Evolutionary conservation across 2,329 filamentous ascomycete genomes (phyloP).

Genomic region (Aspergillus sp.): DNA sequence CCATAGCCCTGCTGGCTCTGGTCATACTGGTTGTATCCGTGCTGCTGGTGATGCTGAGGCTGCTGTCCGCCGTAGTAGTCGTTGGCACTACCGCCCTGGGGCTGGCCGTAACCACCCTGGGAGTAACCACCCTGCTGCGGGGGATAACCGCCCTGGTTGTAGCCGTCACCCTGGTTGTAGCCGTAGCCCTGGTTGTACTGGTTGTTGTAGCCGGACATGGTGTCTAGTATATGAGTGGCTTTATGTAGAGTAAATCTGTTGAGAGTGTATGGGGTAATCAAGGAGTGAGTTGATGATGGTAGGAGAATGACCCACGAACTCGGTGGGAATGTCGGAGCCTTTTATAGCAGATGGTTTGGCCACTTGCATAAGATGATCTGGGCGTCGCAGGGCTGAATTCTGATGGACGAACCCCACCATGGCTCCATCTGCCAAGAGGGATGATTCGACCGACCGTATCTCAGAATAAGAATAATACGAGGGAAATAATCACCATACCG

Average conservation of each 20-base stretch:
- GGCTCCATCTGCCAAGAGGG: constrained; percentile 8
- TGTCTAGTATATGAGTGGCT: constrained; percentile 7
- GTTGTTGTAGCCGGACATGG: constrained; percentile 28
- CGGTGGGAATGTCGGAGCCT: constrained; percentile 5
- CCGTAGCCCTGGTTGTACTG: constrained; percentile 26
- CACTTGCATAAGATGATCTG: constrained; percentile 14
- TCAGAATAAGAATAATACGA: constrained; percentile 5
- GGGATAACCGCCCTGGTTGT: constrained; percentile 24
- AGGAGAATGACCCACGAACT: not conserved
- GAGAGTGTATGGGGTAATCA: not conserved
- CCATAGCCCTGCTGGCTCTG: constrained; percentile 15
- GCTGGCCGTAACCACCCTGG: constrained; percentile 19
- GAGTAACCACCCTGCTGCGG: constrained; percentile 20
- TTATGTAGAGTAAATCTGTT: constrained; percentile 1
- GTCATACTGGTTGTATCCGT: constrained; percentile 16
- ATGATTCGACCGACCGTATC: constrained; percentile 4
- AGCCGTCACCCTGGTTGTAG: constrained; percentile 27
- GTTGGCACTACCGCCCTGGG: constrained; percentile 18
- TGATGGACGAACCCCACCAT: constrained; percentile 9
- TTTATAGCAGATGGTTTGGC: constrained; percentile 15
- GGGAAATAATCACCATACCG: constrained; percentile 3
- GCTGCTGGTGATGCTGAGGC: constrained; percentile 15
- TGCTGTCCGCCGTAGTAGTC: constrained; percentile 21
- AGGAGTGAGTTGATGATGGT: constrained; percentile 4
- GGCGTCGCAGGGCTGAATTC: constrained; percentile 15